Base-by-base conservation (phyloP, 352 stramenopile genomes). In the Pythium graminicola region DNA sequence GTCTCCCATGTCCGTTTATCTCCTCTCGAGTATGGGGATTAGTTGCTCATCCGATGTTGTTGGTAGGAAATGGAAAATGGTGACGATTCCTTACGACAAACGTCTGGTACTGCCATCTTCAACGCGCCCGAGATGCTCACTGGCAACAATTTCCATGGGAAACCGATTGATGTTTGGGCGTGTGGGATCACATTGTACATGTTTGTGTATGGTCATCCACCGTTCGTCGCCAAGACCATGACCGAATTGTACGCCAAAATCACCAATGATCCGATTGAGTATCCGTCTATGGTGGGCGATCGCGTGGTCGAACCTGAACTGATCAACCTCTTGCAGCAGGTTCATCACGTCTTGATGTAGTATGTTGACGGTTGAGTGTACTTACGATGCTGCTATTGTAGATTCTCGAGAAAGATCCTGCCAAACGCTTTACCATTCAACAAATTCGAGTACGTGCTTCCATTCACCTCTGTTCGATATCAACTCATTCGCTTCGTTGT, bases 101-200 rank as follows among this genome's bases (percentile, higher is more conserved):
- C 81, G 13, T 75, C 76, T 0, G 81, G 81, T 24, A 92, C 81
- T 2, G 76, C 78, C 4, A 86, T 86, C 22, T 92, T 92, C 51
- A 86, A 81, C 50, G 78, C 81, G 0, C 78, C 81, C 0, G 81
- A 91, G 56, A 91, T 91, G 81, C 69, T 89, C 40, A 88, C 78
- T 7, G 81, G 78, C 6, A 74, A 81, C 19, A 83, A 72, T 19
- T 92, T 89, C 57, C 77, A 78, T 27, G 81, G 81, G 19, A 85
- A 83, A 44, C 80, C 81, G 0, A 61, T 89, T 14, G 96, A 99
- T 65, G 85, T 98, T 14, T 99, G 96, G 96, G 93, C 95, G 13
- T 96, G 89, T 17, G 95, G 96, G 4, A 66, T 99, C 27, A 98
- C 93, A 57, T 63, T 98, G 3, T 98, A 97, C 64, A 97, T 98